Base-by-base conservation (phyloP, 169 alveolate species). In the Plasmodium blacklocki region DNA sequence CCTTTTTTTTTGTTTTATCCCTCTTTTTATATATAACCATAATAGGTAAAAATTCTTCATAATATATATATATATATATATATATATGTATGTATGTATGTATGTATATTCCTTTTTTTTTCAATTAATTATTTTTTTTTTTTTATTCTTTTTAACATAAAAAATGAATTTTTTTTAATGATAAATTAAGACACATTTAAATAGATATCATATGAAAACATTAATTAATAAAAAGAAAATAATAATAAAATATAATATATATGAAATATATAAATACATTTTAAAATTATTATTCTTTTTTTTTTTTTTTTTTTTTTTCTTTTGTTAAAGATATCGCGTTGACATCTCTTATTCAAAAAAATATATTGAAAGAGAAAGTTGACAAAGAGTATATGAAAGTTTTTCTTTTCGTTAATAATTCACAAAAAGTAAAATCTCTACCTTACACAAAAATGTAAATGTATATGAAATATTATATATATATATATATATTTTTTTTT, bases 351-450 rank as follows among this genome's bases (percentile, higher is more conserved):
- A 21, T 47, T 64, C 56, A 68, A n/a, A 76, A 76, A 71, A 76
- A 39, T 43, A 29, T 26, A 6, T 3, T 43, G 21, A 76, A 76
- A 47, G 64, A 66, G 52, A 76, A 76, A n/a, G 60, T 76, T 49
- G 43, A 32, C 14, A 76, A 64, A 43, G 78, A 32, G 43, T 58
- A 76, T 54, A 32, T 66, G 39, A 19, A 68, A 32, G 47, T 8
- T 67, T 76, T 76, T 67, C 76, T 76, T 56, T 21, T 76, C 68
- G 26, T 76, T 64, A 76, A 67, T 43, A 76, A 76, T 67, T 76
- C 89, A 29, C 89, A 76, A 58, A 76, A 76, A 19, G 89, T 76
- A 32, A 18, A 23, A 15, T 32, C 43, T 32, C 43, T 32, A 32
- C 43, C 43, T 32, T 52, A 52, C 0, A 52, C 11, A 52, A 14